phyloP scores from a whole-genome alignment of 208 protist species.

The Novymonas esmeraldas region DNA sequence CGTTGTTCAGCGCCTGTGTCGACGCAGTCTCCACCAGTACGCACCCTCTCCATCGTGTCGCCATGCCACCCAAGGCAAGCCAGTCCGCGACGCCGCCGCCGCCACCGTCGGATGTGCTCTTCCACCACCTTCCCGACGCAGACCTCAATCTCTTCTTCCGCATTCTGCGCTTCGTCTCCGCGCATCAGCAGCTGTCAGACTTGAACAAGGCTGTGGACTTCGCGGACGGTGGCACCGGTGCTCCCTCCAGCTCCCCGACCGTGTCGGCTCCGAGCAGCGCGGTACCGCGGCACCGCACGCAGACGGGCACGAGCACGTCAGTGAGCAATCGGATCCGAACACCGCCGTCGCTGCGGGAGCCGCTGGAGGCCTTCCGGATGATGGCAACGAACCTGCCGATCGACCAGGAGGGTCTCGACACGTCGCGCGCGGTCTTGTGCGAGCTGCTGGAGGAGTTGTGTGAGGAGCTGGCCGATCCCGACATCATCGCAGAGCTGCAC shows the following conservation, averaged over 20 bases:
- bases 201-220: not conserved
- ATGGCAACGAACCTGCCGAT: slow-evolving; percentile 56
- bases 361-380: slow-evolving; percentile 68
- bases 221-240: not conserved
- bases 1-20: not conserved
- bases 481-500: slow-evolving; percentile 4
- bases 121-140: slow-evolving; percentile 6
- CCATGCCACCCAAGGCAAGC: not conserved
- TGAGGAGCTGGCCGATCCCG: slow-evolving; percentile 8
- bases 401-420: slow-evolving; percentile 24
- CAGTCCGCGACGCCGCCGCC: not conserved
- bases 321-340: slow-evolving; percentile 32
- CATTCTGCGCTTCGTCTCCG: slow-evolving; percentile 57
- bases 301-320: slow-evolving; percentile 20
- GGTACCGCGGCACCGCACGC: not conserved
- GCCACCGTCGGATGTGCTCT: not conserved
- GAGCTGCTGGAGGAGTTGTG: slow-evolving; percentile 19
- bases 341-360: slow-evolving; percentile 24
- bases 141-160: slow-evolving; percentile 61
- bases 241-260: not conserved
- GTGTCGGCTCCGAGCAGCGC: not conserved
- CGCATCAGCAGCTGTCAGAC: slow-evolving; percentile 11
- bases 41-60: no score
- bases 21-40: not conserved
- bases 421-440: slow-evolving; percentile 26